Evolutionary conservation across 192 early-diverging fungal genomes (phyloP).

Genomic region (Thoreauomyces humboldtii): DNA sequence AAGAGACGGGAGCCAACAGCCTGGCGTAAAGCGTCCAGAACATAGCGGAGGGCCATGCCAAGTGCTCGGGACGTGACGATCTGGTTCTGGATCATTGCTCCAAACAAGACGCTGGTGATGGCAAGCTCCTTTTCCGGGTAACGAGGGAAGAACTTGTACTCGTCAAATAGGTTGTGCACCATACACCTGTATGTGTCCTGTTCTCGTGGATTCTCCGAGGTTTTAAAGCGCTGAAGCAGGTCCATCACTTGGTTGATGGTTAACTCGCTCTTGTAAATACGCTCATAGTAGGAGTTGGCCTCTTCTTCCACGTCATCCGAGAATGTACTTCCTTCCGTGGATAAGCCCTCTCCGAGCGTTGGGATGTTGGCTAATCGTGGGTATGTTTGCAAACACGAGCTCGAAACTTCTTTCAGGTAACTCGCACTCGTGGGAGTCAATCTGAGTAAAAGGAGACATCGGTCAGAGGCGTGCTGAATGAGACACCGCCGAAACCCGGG

Average conservation of each 20-base stretch:
- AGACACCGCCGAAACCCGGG: slow-evolving; percentile 5
- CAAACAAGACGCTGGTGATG: slow-evolving; percentile 88
- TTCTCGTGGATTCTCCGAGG: slow-evolving; percentile 69
- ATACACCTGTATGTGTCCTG: slow-evolving; percentile 86
- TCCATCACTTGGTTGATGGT: slow-evolving; percentile 83
- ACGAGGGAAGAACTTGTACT: slow-evolving; percentile 90
- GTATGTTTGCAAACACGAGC: slow-evolving; percentile 45
- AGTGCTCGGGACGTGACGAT: slow-evolving; percentile 76
- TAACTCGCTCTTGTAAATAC: slow-evolving; percentile 76
- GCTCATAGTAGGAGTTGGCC: slow-evolving; percentile 71
- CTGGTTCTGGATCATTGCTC: slow-evolving; percentile 84
- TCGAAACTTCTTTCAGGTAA: slow-evolving; percentile 57
- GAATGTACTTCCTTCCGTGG: slow-evolving; percentile 35
- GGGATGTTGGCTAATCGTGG: slow-evolving; percentile 33
- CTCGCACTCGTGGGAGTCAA: slow-evolving; percentile 65
- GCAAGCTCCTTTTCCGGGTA: slow-evolving; percentile 91
- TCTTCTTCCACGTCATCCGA: slow-evolving; percentile 72
- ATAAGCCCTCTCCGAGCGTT: slow-evolving; percentile 26
- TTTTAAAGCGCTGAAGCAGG: slow-evolving; percentile 74
- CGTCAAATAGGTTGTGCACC: slow-evolving; percentile 92
- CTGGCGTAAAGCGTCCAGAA: slow-evolving; percentile 82
- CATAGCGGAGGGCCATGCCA: slow-evolving; percentile 85
- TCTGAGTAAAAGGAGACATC: slow-evolving; percentile 30
- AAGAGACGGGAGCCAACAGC: slow-evolving; percentile 79
- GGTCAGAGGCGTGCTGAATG: slow-evolving; percentile 20